Percentiles rank a stretch among this genome's conserved stretches.
These are phyloP conservation scores for Turnera subulata DNA, from an alignment of 345 rosid species.

Conservation along the genomic window DNA sequence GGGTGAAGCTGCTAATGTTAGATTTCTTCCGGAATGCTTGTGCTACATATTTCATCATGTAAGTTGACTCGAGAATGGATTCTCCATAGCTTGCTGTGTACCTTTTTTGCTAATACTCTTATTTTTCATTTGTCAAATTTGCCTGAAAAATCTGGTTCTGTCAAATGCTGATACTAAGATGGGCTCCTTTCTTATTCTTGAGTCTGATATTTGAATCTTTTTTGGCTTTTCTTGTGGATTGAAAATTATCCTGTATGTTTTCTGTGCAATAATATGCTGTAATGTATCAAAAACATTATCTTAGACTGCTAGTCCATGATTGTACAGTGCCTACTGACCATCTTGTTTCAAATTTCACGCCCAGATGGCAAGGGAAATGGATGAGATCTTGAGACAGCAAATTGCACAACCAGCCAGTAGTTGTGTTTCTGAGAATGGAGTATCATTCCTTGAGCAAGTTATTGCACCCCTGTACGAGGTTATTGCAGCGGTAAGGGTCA, in stretches of 20 bases:
- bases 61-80: constrained; percentile 21
- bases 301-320: too few species aligned
- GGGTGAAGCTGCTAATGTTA: constrained; percentile 90
- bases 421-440: constrained; percentile 57
- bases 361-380: constrained; percentile 97
- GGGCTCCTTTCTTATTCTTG: background rate
- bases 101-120: too few species aligned
- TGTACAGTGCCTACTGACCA: too few species aligned
- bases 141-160: too few species aligned
- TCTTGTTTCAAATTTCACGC: too few species aligned
- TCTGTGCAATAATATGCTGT: too few species aligned
- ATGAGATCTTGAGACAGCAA: constrained; percentile 64
- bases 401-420: constrained; percentile 77
- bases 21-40: constrained; percentile 90
- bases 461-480: constrained; percentile 80
- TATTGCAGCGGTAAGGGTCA: constrained; percentile 70
- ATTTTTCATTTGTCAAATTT: too few species aligned
- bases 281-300: too few species aligned
- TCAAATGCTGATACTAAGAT: background rate
- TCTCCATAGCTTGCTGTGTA: background rate
- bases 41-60: constrained; percentile 98
- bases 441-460: constrained; percentile 74
- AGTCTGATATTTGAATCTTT: too few species aligned
- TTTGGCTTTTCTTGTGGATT: background rate
- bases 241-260: too few species aligned